These are phyloP conservation scores for Pseudodiploospora longispora DNA, from an alignment of 2,329 filamentous ascomycete genomes.

Conservation along the genomic window DNA sequence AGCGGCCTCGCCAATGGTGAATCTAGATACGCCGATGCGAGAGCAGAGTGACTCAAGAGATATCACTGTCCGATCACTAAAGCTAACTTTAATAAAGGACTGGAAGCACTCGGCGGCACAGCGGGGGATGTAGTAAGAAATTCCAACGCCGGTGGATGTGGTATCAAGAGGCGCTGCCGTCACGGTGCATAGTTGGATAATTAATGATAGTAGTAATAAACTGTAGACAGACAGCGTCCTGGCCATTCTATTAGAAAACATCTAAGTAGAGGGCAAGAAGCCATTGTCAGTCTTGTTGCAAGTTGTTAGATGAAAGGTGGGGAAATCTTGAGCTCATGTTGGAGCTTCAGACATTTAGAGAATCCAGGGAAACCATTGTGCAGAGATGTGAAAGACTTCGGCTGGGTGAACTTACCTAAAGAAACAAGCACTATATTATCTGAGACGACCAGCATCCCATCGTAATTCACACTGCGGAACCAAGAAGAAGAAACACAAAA, in stretches of 20 bases:
- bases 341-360: background rate
- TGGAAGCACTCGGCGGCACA: slow-evolving; percentile 56
- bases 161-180: slow-evolving; percentile 22
- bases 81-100: slow-evolving; percentile 55
- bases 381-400: too few relatives aligned
- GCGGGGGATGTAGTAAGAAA: slow-evolving; percentile 40
- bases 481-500: background rate
- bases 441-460: slow-evolving; percentile 17
- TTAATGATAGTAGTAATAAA: slow-evolving; percentile 22
- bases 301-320: background rate
- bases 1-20: slow-evolving; percentile 64
- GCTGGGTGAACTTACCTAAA: slow-evolving; percentile 9
- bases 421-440: slow-evolving; percentile 7
- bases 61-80: slow-evolving; percentile 40
- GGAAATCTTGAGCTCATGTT: background rate
- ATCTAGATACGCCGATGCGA: slow-evolving; percentile 48
- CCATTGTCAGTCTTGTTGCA: slow-evolving; percentile 1
- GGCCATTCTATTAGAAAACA: slow-evolving; percentile 37
- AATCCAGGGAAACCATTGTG: background rate
- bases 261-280: slow-evolving; percentile 22
- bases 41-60: slow-evolving; percentile 58
- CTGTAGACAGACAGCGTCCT: slow-evolving; percentile 20
- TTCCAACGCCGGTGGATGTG: slow-evolving; percentile 17
- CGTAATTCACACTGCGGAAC: background rate
- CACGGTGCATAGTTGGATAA: slow-evolving; percentile 18